Evolutionary conservation across 768 basidiomycete genomes (phyloP).

Genomic region (Arthromyces matolae): DNA sequence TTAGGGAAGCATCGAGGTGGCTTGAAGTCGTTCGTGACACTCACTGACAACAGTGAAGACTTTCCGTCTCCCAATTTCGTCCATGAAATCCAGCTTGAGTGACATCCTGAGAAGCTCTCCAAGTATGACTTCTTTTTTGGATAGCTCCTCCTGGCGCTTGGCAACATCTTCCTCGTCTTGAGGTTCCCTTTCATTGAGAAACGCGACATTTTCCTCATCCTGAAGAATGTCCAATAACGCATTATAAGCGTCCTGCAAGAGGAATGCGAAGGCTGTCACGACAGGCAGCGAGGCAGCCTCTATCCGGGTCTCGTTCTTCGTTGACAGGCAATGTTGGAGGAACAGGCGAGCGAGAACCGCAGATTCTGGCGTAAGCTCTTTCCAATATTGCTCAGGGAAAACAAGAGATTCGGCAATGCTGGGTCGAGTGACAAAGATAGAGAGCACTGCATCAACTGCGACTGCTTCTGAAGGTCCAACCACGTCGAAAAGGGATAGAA

Average conservation of each 20-base stretch:
- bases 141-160: conserved; percentile 53
- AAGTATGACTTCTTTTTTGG: conserved; percentile 69
- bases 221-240: conserved; percentile 38
- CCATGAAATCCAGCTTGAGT: conserved; percentile 83
- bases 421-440: conserved; percentile 69
- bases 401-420: conserved; percentile 69
- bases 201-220: conserved; percentile 34
- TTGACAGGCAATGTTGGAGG: conserved; percentile 71
- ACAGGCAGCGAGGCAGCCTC: conserved; percentile 75
- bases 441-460: conserved; percentile 78
- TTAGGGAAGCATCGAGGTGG: not conserved
- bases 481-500: conserved; percentile 52
- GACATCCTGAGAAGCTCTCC: conserved; percentile 80
- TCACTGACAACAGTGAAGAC: conserved; percentile 84
- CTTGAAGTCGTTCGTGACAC: too few species aligned
- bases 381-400: conserved; percentile 82
- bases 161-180: conserved; percentile 43
- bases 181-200: conserved; percentile 29
- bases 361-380: conserved; percentile 68
- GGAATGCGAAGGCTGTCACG: conserved; percentile 87
- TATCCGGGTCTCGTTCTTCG: conserved; percentile 58
- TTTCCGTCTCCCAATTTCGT: conserved; percentile 91
- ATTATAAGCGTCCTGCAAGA: conserved; percentile 80
- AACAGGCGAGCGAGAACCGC: conserved; percentile 83
- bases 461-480: conserved; percentile 66